These are phyloP conservation scores for Eleusine indica DNA, from an alignment of 176 grass and related monocot genomes.

Conservation along the genomic window DNA sequence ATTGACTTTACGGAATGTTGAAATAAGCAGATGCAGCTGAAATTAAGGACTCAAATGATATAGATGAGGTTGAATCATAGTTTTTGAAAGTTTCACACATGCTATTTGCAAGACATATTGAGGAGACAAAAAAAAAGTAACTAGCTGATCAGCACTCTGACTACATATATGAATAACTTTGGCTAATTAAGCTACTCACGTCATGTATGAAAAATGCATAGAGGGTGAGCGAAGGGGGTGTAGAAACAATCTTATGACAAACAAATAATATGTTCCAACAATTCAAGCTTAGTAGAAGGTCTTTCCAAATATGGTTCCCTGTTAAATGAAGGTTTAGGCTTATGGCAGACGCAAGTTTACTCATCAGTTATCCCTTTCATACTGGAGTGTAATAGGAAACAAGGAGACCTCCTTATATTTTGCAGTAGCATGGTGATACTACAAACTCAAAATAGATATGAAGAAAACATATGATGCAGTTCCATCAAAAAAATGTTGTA, in stretches of 20 bases:
- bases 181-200: background rate
- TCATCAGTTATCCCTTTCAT: background rate
- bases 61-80: background rate
- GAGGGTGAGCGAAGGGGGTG: background rate
- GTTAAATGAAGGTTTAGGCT: background rate
- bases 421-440: background rate
- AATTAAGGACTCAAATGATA: background rate
- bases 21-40: slow-evolving; percentile 12
- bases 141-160: background rate
- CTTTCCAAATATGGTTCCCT: background rate
- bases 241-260: background rate
- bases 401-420: slow-evolving; percentile 16
- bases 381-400: background rate
- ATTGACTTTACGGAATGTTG: slow-evolving; percentile 1
- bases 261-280: slow-evolving; percentile 13
- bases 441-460: slow-evolving; percentile 2
- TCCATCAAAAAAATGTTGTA: background rate
- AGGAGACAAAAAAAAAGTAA: too few relatives aligned
- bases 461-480: background rate
- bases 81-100: slow-evolving; percentile 1
- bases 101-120: background rate
- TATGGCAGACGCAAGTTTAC: background rate
- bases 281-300: background rate
- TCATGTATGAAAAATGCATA: background rate
- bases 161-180: background rate